Conservation (phyloP, 768 basidiomycete species). For the Boletus barrowsii region DNA sequence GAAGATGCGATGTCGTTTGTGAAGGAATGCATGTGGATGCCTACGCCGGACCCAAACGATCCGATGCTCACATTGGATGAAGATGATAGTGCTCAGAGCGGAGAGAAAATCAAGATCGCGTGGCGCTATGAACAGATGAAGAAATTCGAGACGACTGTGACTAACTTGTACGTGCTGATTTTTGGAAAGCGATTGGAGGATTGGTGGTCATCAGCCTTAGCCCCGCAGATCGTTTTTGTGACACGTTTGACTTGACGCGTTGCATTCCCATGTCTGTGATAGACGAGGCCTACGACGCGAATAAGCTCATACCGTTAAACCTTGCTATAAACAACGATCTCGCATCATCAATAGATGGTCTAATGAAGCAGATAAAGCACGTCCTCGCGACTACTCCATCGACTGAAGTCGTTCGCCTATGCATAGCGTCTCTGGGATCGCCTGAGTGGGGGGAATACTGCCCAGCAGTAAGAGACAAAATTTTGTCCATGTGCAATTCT, state of each 20-base stretch:
- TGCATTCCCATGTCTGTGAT: slow-evolving; percentile 53
- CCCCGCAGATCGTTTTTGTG: slow-evolving; percentile 60
- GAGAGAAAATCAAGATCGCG: slow-evolving; percentile 84
- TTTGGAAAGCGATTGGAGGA: background rate
- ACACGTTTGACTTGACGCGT: slow-evolving; percentile 68
- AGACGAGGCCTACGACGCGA: slow-evolving; percentile 39
- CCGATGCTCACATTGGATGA: slow-evolving; percentile 30
- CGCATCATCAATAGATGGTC: slow-evolving; percentile 18
- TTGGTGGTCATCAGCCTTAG: slow-evolving; percentile 31
- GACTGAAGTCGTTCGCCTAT: slow-evolving; percentile 51
- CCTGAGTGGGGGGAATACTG: slow-evolving; percentile 66
- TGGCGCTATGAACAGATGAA: slow-evolving; percentile 97
- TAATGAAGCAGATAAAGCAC: slow-evolving; percentile 31
- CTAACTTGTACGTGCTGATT: slow-evolving; percentile 45
- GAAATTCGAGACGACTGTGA: slow-evolving; percentile 84
- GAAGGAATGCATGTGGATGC: slow-evolving; percentile 79
- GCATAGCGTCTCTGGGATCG: slow-evolving; percentile 60
- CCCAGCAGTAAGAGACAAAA: slow-evolving; percentile 43
- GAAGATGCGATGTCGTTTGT: slow-evolving; percentile 56
- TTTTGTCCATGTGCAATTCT: background rate
- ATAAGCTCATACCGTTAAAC: slow-evolving; percentile 37
- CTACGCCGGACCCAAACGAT: slow-evolving; percentile 23
- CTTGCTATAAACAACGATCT: slow-evolving; percentile 13
- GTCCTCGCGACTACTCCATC: slow-evolving; percentile 27
- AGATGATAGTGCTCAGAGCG: slow-evolving; percentile 34